Evolutionary conservation across 176 grass and related monocot species (phyloP).

Genomic region (Paspalum vaginatum): DNA sequence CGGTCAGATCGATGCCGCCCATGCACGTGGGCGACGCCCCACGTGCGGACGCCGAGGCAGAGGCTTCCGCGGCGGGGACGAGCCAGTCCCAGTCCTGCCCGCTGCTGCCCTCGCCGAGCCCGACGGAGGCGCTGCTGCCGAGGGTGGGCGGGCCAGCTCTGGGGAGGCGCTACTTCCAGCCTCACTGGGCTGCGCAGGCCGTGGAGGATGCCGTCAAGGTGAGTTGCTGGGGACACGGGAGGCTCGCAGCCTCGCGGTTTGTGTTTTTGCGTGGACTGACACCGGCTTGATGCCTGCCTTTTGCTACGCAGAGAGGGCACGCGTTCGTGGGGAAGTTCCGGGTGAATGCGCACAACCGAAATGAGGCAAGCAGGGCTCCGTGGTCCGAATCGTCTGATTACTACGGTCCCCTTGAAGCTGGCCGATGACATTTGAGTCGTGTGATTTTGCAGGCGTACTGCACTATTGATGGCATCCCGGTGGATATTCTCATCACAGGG

Average conservation of each 20-base stretch:
- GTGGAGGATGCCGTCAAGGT: conserved; percentile 85
- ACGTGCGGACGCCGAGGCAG: conserved; percentile 26
- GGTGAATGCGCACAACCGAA: conserved; percentile 83
- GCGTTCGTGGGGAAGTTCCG: conserved; percentile 78
- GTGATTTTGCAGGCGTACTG: conserved; percentile 82
- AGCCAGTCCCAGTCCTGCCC: conserved; percentile 63
- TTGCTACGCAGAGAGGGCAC: conserved; percentile 59
- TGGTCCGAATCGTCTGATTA: conserved; percentile 19
- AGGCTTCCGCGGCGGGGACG: conserved; percentile 36
- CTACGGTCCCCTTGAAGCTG: conserved; percentile 5
- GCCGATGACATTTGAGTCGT: conserved; percentile 18
- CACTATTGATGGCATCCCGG: conserved; percentile 71
- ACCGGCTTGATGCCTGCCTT: conserved; percentile 4
- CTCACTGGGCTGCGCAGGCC: conserved; percentile 65
- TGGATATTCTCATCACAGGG: conserved; percentile 87
- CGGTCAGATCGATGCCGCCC: conserved; percentile 75
- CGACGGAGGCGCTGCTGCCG: neutral
- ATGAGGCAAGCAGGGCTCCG: conserved; percentile 50
- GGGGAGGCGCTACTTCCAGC: conserved; percentile 58
- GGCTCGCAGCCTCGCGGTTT: neutral
- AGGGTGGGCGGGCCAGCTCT: neutral
- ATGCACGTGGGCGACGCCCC: conserved; percentile 39
- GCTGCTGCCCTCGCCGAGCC: conserved; percentile 42
- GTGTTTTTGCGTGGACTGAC: conserved; percentile 15
- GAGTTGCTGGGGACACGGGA: neutral